Evolutionary conservation across 2,329 filamentous ascomycete species (phyloP).

Genomic region (Sphaerulina populicola): DNA sequence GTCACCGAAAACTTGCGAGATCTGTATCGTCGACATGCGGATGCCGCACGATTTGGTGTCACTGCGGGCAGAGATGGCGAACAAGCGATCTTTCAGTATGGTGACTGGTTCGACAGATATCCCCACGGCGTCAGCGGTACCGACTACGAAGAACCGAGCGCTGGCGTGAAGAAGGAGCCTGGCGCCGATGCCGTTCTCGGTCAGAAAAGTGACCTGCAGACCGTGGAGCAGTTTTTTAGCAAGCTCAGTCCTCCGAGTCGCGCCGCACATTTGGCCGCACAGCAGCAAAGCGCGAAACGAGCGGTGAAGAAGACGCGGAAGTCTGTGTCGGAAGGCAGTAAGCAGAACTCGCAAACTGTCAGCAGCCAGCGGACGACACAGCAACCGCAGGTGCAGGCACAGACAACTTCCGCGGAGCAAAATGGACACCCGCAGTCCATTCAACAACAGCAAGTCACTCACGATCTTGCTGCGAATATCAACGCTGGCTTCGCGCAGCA

Average conservation of each 20-base stretch:
- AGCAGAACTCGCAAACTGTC: slow-evolving; percentile 9
- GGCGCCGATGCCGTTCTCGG: slow-evolving; percentile 82
- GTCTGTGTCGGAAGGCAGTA: slow-evolving; percentile 25
- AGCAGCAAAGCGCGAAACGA: slow-evolving; percentile 30
- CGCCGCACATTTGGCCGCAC: slow-evolving; percentile 26
- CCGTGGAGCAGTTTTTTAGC: slow-evolving; percentile 88
- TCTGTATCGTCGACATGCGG: slow-evolving; percentile 75
- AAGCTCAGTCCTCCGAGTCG: slow-evolving; percentile 57
- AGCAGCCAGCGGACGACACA: slow-evolving; percentile 19
- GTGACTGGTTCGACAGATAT: slow-evolving; percentile 94
- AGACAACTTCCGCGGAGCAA: background rate
- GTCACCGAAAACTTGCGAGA: slow-evolving; percentile 89
- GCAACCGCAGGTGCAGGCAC: slow-evolving; percentile 23
- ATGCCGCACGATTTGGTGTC: slow-evolving; percentile 62
- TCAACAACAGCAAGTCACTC: slow-evolving; percentile 19
- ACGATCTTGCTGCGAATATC: slow-evolving; percentile 18
- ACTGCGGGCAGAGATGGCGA: slow-evolving; percentile 39
- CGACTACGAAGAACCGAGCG: slow-evolving; percentile 67
- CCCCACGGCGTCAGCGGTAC: slow-evolving; percentile 80
- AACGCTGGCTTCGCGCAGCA: slow-evolving; percentile 32
- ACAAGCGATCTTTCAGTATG: slow-evolving; percentile 78
- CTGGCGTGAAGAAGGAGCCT: slow-evolving; percentile 61
- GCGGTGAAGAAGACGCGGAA: slow-evolving; percentile 26
- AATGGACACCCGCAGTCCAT: background rate
- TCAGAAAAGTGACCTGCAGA: slow-evolving; percentile 82